phyloP scores from a whole-genome alignment of 2,329 filamentous ascomycete genomes.

The Epichloe coenophiala region DNA sequence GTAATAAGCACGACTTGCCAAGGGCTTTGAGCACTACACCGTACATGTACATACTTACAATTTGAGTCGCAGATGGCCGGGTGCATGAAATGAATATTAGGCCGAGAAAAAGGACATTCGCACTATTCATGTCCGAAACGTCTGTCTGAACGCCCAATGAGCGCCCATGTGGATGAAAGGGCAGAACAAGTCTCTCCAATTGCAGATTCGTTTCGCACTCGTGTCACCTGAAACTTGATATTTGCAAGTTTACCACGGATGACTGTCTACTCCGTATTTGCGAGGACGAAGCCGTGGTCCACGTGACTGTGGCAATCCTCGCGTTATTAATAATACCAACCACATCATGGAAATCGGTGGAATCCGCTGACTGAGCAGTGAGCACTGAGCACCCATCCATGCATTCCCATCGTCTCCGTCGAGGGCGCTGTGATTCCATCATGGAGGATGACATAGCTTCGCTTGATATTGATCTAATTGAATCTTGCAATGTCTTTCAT shows the following conservation, averaged over 20 bases:
- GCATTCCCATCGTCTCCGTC: not conserved
- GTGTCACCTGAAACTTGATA: too few relatives aligned
- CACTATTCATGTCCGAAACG: not conserved
- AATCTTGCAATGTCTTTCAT: not conserved
- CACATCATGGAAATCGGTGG: slow-evolving; percentile 7
- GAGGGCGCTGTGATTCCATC: not conserved
- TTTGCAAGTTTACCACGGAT: too few relatives aligned
- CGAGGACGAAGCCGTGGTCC: not conserved
- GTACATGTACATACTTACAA: not conserved
- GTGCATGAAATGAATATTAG: not conserved
- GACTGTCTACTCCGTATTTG: too few relatives aligned
- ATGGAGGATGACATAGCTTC: not conserved
- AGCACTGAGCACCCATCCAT: not conserved
- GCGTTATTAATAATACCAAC: not conserved
- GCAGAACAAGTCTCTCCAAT: too few relatives aligned
- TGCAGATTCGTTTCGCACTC: not conserved
- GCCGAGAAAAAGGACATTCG: not conserved
- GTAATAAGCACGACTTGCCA: not conserved
- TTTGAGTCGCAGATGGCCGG: not conserved
- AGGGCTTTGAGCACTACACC: not conserved
- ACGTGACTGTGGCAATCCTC: slow-evolving; percentile 1
- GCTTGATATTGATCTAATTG: not conserved
- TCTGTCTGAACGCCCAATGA: not conserved
- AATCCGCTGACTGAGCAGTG: slow-evolving; percentile 9
- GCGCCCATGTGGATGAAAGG: not conserved